Evolutionary conservation across 2,329 filamentous ascomycete genomes (phyloP), one percentile per base, ranked within the genome.

Genomic region (Ophiocordyceps sinensis): DNA sequence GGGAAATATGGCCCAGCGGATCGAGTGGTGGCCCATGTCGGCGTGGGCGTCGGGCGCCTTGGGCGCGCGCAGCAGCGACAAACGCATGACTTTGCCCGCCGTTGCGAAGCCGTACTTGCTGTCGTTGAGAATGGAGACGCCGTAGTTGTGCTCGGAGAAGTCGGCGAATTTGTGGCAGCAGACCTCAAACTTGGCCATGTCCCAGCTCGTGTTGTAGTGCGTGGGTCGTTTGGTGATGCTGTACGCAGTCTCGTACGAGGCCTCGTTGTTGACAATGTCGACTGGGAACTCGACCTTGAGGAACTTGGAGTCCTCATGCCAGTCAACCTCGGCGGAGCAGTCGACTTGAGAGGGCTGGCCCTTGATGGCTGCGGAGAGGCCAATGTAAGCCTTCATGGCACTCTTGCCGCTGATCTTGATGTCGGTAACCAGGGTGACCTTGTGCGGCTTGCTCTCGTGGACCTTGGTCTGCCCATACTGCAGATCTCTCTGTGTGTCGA

Each of bases 261-360:
- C 91, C 62, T 95, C 87, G 0, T 82, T 94, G 62, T 89, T 95
- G 50, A 79, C 76, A 47, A 96, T 73, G 53, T 93, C 82, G 47
- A 95, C 88, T 0, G 91, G 89, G 64, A 98, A 98, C 59, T 98
- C 91, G 39, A 96, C 89, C 69, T 98, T 98, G 55, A 98, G 74
- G 70, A 96, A 96, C 57, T 91, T 94, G 82, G 91, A 95, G 12
- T 78, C 86, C 61, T 98, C 91, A 50, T 82, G 83, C 91, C 91
- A 98, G 56, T 95, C 85, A n/a, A 96, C 85, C 50, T 93, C 85
- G 39, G 81, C 82, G 34, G 77, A 73, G 47, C 89, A 79, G 48
- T 93, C 83, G 14, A 96, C 73, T 48, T 77, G 79, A 0, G 80
- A 82, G 11, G 52, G 48, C 36, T 62, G 53, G 32, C 75, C 75